Percentiles rank a stretch among this genome's conserved stretches.
Evolutionary conservation across 2,329 filamentous ascomycete genomes (phyloP).

Genomic region (Orbilia quercus): DNA sequence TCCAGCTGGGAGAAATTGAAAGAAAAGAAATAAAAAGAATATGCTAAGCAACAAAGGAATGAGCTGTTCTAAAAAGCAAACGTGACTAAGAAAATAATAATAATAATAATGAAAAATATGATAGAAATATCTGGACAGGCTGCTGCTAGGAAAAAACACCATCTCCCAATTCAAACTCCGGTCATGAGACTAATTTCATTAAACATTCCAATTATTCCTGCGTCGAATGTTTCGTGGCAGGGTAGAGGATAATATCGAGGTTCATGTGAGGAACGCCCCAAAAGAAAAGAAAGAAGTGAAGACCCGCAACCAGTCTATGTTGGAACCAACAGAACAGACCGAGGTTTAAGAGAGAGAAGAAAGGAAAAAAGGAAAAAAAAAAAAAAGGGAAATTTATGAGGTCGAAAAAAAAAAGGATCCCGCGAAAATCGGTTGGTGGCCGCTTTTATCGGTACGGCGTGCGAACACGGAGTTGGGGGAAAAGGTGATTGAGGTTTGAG

Average conservation of each 20-base stretch:
- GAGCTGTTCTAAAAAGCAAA: constrained; percentile 54
- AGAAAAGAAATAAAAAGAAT: too few relatives aligned
- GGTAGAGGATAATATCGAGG: constrained; percentile 56
- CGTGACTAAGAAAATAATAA: constrained; percentile 22
- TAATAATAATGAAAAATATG: constrained; percentile 17
- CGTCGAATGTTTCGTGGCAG: constrained; percentile 54
- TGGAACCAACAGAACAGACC: constrained; percentile 51
- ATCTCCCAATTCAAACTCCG: constrained; percentile 56
- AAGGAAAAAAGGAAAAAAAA: constrained; percentile 13
- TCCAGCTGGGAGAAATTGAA: constrained; percentile 34
- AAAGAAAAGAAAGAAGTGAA: constrained; percentile 46
- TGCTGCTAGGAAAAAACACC: constrained; percentile 44
- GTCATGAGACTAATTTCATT: constrained; percentile 57
- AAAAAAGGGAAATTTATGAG: too few relatives aligned
- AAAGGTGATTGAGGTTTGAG: constrained; percentile 28
- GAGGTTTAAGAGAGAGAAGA: too few relatives aligned
- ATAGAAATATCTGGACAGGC: constrained; percentile 40
- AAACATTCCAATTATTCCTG: constrained; percentile 57
- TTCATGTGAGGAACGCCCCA: constrained; percentile 54
- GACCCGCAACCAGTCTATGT: constrained; percentile 49
- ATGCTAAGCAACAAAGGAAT: constrained; percentile 37
- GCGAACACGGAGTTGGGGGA: too few relatives aligned
- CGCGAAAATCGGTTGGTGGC: constrained; percentile 29
- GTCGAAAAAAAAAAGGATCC: constrained; percentile 3
- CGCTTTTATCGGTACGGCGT: constrained; percentile 27